Base-by-base conservation (phyloP, 2,329 filamentous ascomycete species). In the Clonostachys rhizophaga region DNA sequence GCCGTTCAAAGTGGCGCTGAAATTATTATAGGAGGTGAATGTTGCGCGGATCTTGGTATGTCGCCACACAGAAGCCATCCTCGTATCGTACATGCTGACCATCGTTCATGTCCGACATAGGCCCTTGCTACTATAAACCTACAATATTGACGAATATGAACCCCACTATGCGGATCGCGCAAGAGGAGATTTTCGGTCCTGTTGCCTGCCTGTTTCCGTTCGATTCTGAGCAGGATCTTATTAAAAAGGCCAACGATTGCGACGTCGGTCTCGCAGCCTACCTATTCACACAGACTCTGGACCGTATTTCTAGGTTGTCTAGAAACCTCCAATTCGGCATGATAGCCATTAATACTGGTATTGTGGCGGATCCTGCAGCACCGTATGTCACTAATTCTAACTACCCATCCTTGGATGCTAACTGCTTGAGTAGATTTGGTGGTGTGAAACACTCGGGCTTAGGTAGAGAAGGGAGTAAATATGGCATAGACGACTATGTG, bases 231-330 rank as follows among this genome's bases (percentile, higher is more conserved):
- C 80, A 84, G 43, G 85, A 90, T 51, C 86, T 88, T 17, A 75
- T 89, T 24, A 72, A 77, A 45, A 67, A 84, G 44, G 86, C 87
- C 2, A 91, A 90, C 60, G 67, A 68, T n/a, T 70, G 83, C 0
- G 82, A 88, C 47, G 84, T 90, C 18, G 86, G 87, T 4, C 74
- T 91, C n/a, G 86, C 87, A 2, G 84, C 83, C 1, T 91, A 91
- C 67, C 87, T 91, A 69, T 89, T 84, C 66, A 85, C 67, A 12
- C 59, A 60, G 50, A 64, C 74, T 56, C 47, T 72, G 5, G 58
- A 63, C 44, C 55, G 73, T 11, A 55, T 66, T 14, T 61, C 57
- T 41, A 60, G 72, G 11, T 66, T 79, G 4, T 65, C 70, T 3
- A 74, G 78, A 55, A 69, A 62, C 4, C 63, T 87, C 41, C 76